phyloP scores from a whole-genome alignment of 495 filamentous ascomycete genomes.

The Penicillium crystallinum region DNA sequence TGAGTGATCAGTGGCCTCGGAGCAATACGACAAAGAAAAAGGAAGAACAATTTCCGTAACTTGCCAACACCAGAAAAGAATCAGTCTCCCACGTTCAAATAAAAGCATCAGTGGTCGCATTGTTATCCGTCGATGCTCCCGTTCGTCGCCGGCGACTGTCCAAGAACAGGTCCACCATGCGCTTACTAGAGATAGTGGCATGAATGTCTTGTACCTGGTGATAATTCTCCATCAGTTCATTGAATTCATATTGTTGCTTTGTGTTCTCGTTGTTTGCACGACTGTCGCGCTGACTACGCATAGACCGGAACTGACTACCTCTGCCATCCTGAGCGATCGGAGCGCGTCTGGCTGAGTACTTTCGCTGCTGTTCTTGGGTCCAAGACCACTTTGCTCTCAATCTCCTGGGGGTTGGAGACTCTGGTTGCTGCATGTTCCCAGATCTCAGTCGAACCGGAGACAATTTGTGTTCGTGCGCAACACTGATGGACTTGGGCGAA shows the following conservation, averaged over 20 bases:
- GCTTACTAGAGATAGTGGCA: constrained; percentile 44
- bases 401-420: constrained; percentile 32
- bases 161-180: constrained; percentile 58
- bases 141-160: constrained; percentile 47
- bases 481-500: background rate
- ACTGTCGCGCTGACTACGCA: constrained; percentile 19
- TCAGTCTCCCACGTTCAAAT: constrained; percentile 13
- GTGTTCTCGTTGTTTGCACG: constrained; percentile 33
- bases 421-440: constrained; percentile 20
- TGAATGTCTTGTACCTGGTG: constrained; percentile 19
- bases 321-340: constrained; percentile 22
- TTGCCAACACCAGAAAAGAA: background rate
- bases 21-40: background rate
- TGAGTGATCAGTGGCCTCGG: background rate
- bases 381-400: constrained; percentile 16
- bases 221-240: constrained; percentile 17
- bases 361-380: constrained; percentile 32
- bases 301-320: constrained; percentile 27
- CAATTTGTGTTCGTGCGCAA: background rate
- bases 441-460: constrained; percentile 27
- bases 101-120: constrained; percentile 22
- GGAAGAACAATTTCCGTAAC: background rate
- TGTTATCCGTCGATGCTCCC: constrained; percentile 20
- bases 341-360: constrained; percentile 30
- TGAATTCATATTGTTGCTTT: constrained; percentile 19